phyloP scores from a whole-genome alignment of 2,329 filamentous ascomycete species.

The Chaetomium sp. region DNA sequence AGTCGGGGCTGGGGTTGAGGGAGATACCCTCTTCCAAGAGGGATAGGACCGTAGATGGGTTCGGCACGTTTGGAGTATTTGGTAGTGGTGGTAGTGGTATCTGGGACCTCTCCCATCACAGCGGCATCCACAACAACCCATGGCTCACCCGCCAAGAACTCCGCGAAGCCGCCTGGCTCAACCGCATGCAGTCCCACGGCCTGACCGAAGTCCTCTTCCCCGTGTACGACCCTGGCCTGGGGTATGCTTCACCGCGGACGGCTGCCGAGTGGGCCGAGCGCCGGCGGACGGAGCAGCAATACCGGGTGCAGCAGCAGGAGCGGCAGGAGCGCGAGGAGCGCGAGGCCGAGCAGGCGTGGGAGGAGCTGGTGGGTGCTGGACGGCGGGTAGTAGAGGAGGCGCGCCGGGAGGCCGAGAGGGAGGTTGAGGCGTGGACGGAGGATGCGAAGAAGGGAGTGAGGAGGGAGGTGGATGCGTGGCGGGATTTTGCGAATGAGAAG shows the following conservation, averaged over 20 bases:
- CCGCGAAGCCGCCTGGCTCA: conserved; percentile 5
- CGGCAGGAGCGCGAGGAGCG: background rate
- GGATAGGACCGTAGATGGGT: background rate
- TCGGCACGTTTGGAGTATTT: background rate
- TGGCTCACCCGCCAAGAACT: background rate
- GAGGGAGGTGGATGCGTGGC: conserved; percentile 2
- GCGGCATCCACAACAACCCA: too few species aligned
- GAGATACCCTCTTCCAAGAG: conserved; percentile 27
- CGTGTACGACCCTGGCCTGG: conserved; percentile 2
- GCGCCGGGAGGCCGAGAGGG: background rate
- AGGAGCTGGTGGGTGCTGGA: background rate
- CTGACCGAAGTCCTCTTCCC: conserved; percentile 17
- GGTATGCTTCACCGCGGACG: conserved; percentile 13
- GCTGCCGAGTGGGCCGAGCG: conserved; percentile 17
- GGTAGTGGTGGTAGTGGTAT: background rate
- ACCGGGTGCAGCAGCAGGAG: conserved; percentile 10
- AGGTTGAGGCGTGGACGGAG: background rate
- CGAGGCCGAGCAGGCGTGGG: background rate
- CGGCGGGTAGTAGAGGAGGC: background rate
- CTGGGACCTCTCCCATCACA: background rate
- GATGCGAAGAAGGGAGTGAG: conserved; percentile 3
- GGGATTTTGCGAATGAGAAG: background rate
- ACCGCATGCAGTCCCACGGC: conserved; percentile 19
- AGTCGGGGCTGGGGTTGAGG: conserved; percentile 36
- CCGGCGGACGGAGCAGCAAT: conserved; percentile 1